Conservation (phyloP, 768 basidiomycete genomes). For the Panaeolus cyanescens region DNA sequence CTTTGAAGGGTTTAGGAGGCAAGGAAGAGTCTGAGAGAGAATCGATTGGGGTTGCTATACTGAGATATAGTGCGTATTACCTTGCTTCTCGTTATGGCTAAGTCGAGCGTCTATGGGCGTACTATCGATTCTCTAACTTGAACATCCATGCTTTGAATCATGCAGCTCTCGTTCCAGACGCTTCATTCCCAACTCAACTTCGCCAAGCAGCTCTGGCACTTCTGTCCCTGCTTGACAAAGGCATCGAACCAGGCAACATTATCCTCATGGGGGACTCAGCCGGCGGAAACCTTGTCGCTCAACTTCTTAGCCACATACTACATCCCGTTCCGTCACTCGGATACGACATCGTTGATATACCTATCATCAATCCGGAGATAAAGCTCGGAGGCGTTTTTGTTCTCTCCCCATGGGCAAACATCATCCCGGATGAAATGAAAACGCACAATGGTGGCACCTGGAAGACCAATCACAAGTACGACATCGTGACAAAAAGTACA, state of each 20-base stretch:
- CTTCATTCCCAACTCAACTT: conserved; percentile 35
- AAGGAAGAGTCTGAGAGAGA: too few species aligned
- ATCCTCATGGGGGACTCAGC: conserved; percentile 41
- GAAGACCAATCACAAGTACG: conserved; percentile 22
- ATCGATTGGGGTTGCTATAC: conserved; percentile 17
- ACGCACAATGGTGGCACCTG: too few species aligned
- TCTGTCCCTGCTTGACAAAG: conserved; percentile 29
- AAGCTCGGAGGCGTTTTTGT: conserved; percentile 30
- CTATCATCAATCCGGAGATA: too few species aligned
- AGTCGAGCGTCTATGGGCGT: too few species aligned
- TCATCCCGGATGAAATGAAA: conserved; percentile 20
- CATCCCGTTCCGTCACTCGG: conserved; percentile 32
- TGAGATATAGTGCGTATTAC: conserved; percentile 23
- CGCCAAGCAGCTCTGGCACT: conserved; percentile 30
- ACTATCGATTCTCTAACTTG: background rate
- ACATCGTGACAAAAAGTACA: conserved; percentile 11
- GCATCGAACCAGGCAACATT: conserved; percentile 30
- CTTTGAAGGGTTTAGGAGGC: conserved; percentile 11
- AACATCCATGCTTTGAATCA: too few species aligned
- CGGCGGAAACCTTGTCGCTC: conserved; percentile 36
- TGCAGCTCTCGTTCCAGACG: conserved; percentile 33
- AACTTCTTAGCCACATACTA: conserved; percentile 35
- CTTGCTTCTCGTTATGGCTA: too few species aligned
- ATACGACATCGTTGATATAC: conserved; percentile 18
- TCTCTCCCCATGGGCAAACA: conserved; percentile 40